Evolutionary conservation across 306 rosid species (phyloP), one percentile per base, ranked within the genome.

Genomic region (Spatholobus suberectus): DNA sequence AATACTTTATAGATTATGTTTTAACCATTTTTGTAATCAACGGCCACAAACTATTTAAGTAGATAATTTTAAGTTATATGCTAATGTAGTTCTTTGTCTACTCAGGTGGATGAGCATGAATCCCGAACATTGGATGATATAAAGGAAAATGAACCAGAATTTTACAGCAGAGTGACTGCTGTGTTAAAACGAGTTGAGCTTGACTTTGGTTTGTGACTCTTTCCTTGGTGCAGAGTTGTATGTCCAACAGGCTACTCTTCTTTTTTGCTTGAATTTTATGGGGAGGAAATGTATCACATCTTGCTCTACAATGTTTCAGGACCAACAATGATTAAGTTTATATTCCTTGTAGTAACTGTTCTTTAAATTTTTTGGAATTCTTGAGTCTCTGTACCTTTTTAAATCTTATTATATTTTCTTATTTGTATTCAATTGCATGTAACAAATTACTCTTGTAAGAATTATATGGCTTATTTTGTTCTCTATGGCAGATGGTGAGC

Each of bases 51-150:
- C 35, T 82, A 37, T 66, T 27, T 54, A 63, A 37, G 46, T 27
- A 37, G 70, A 70, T 82, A 26, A 62, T 69, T 35, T 13, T 34
- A 54, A 63, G 69, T 72, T 13, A 29, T 58, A 35, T 77, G 79
- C 70, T 84, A 8, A 77, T 43, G 23, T 77, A 14, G 49, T 66
- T 85, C 4, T 43, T 51, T 85, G 68, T 88, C 5, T 58, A 52
- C 77, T 44, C 92, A 95, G 98, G 98, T 87, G 15, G 96, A 95
- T 75, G 98, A 93, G 73, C 98, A 90, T 9, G 98, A 95, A 81
- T 82, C 86, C 2, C 83, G 1, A 67, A 87, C 94, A 46, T 83
- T 95, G 67, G 91, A 93, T 27, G 92, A 89, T 47, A 85, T 93
- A 68, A 87, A 85, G 87, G 92, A 89, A 86, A 81, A 80, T 10